These are phyloP conservation scores for Wickerhamiella domercqiae DNA, from an alignment of 805 yeast genomes.

Conservation along the genomic window DNA sequence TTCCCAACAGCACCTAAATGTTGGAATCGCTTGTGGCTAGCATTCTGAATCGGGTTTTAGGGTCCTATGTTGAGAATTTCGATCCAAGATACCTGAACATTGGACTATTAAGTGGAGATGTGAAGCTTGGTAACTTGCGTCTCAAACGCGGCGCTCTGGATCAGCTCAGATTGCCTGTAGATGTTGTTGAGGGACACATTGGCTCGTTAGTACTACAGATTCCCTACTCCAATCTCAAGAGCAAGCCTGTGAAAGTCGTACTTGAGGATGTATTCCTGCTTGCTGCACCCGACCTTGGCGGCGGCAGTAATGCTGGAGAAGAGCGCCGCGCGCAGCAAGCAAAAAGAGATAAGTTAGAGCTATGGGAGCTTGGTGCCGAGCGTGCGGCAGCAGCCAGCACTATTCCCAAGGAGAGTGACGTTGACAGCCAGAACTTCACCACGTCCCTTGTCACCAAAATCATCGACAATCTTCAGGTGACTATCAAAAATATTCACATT, in stretches of 20 bases:
- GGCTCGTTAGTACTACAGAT: slow-evolving; percentile 83
- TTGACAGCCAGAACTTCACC: slow-evolving; percentile 60
- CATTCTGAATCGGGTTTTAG: slow-evolving; percentile 28
- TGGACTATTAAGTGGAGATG: slow-evolving; percentile 97
- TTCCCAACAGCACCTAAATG: too few relatives aligned
- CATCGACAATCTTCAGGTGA: slow-evolving; percentile 81
- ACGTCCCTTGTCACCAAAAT: slow-evolving; percentile 79
- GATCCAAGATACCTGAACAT: slow-evolving; percentile 90
- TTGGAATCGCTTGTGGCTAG: slow-evolving; percentile 32
- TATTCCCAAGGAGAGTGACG: slow-evolving; percentile 18
- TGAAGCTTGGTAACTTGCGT: slow-evolving; percentile 59
- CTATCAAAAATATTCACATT: slow-evolving; percentile 79
- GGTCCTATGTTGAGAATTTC: slow-evolving; percentile 70
- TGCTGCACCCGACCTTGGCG: slow-evolving; percentile 51
- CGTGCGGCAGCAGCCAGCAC: slow-evolving; percentile 26
- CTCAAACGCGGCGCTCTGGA: slow-evolving; percentile 83
- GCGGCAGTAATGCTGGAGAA: slow-evolving; percentile 45
- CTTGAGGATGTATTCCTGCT: slow-evolving; percentile 78
- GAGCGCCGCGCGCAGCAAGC: slow-evolving; percentile 47
- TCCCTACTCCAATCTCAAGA: slow-evolving; percentile 91
- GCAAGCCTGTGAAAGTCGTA: slow-evolving; percentile 76
- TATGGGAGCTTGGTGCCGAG: slow-evolving; percentile 31
- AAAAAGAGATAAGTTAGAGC: slow-evolving; percentile 51
- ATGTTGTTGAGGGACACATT: slow-evolving; percentile 75
- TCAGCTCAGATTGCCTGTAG: slow-evolving; percentile 67